phyloP scores from a whole-genome alignment of 345 rosid species.

The Populus deltoides region DNA sequence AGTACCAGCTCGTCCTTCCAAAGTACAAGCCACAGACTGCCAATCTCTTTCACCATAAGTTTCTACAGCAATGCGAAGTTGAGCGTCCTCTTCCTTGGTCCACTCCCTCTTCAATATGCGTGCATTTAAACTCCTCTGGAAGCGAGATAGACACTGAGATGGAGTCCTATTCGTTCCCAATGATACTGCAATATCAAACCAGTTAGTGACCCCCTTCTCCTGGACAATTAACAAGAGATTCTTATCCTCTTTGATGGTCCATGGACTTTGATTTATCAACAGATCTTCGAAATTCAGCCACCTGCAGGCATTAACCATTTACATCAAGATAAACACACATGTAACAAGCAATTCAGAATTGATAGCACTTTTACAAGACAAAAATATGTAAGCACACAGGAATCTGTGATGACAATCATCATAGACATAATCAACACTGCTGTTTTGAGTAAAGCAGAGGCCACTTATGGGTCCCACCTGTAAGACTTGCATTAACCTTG shows the following conservation, averaged over 20 bases:
- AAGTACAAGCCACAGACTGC: conserved; percentile 76
- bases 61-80: conserved; percentile 70
- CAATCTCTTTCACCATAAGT: conserved; percentile 69
- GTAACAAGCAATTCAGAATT: conserved; percentile 3
- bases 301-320: conserved; percentile 36
- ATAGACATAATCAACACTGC: conserved; percentile 17
- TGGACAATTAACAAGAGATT: conserved; percentile 52
- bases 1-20: conserved; percentile 71
- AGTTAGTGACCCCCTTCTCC: conserved; percentile 57
- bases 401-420: conserved; percentile 25
- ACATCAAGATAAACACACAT: conserved; percentile 8
- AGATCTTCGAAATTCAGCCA: conserved; percentile 88
- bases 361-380: conserved; percentile 1
- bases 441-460: conserved; percentile 20
- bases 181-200: conserved; percentile 64
- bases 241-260: conserved; percentile 76
- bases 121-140: conserved; percentile 79
- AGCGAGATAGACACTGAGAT: conserved; percentile 77
- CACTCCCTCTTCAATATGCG: conserved; percentile 66
- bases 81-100: conserved; percentile 82
- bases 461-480: conserved; percentile 21
- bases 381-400: conserved; percentile 10
- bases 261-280: conserved; percentile 52
- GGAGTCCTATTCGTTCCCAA: conserved; percentile 81
- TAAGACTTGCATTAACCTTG: conserved; percentile 22